These are phyloP conservation scores for Albatrellus ellisii DNA, from an alignment of 768 basidiomycete genomes.

Conservation along the genomic window DNA sequence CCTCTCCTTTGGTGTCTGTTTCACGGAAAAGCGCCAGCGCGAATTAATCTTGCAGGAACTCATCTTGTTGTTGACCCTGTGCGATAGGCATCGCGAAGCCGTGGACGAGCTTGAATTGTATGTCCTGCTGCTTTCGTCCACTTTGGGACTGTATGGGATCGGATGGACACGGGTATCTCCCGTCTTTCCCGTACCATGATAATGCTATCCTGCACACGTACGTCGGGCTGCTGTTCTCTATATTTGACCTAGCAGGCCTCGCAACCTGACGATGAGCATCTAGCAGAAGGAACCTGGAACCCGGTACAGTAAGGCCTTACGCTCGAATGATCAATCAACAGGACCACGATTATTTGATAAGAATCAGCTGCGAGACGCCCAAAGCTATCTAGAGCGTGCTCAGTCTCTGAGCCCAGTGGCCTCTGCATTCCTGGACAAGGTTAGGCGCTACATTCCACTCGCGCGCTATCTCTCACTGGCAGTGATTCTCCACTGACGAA, in stretches of 20 bases:
- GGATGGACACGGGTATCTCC: conserved; percentile 50
- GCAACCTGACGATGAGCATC: too few relatives aligned
- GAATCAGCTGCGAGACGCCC: too few relatives aligned
- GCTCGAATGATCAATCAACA: too few relatives aligned
- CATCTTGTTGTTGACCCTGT: conserved; percentile 47
- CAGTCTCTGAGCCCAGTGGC: too few relatives aligned
- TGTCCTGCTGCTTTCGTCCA: background rate
- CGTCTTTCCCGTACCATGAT: conserved; percentile 79
- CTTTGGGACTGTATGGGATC: background rate
- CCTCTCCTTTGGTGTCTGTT: conserved; percentile 1
- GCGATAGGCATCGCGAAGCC: conserved; percentile 49
- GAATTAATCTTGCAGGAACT: conserved; percentile 68
- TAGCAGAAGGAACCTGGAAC: too few relatives aligned
- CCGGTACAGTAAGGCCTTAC: too few relatives aligned
- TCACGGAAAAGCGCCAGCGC: conserved; percentile 30
- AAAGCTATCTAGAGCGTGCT: too few relatives aligned
- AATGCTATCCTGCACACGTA: conserved; percentile 72
- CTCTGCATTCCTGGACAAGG: too few relatives aligned
- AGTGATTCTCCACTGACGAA: too few relatives aligned
- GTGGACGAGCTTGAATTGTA: conserved; percentile 82
- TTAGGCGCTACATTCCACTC: too few relatives aligned
- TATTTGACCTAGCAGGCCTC: conserved; percentile 38
- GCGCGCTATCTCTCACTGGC: too few relatives aligned
- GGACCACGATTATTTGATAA: too few relatives aligned
- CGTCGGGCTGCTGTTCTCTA: conserved; percentile 62